Evolutionary conservation across 2,329 filamentous ascomycete genomes (phyloP), one percentile per base, ranked within the genome.

Genomic region (Colletotrichum sp.): DNA sequence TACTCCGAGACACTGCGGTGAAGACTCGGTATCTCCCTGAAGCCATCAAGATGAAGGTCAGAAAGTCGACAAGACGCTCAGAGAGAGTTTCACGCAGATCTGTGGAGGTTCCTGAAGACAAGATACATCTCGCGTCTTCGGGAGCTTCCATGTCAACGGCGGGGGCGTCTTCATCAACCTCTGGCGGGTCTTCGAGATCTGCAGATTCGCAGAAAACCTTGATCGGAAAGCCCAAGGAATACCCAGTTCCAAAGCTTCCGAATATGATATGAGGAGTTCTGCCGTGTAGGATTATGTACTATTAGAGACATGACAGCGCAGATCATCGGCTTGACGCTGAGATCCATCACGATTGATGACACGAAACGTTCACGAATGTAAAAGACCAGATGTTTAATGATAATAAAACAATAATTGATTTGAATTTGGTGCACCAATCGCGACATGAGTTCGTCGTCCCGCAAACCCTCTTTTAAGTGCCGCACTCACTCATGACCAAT

Each of bases 131-230:
- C 0, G 70, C 59, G 12, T 73, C 64, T 28, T 69, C 74, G 15
- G 59, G 70, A 13, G 65, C 34, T 13, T 76, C 74, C 12, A 69
- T 74, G 71, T 69, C 74, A 4, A 76, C 74, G 5, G 70, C 70
- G 8, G 74, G 70, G 15, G 74, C 64, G 8, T 73, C 70, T 4
- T 74, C 59, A 5, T 59, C 64, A 16, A 65, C 70, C 1, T 73
- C 69, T 21, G 69, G 44, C n/a, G 44, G 59, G n/a, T 71, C 69
- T 63, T 66, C 71, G 16, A 52, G 44, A 18, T 65, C 74, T 7
- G 65, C n/a, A 24, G 73, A 72, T n/a, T 73, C 64, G 10, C 59
- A 65, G n/a, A 74, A 65, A 24, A 62, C 59, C 8, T 28, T 76
- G 16, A 10, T 74, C 21, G 3, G 18, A 10, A 60, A 39, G 12